A percentile compares a stretch with the other conserved stretches of the same genome.
phyloP scores from a whole-genome alignment of 192 early-diverging fungal genomes.

The Linderina pennispora region DNA sequence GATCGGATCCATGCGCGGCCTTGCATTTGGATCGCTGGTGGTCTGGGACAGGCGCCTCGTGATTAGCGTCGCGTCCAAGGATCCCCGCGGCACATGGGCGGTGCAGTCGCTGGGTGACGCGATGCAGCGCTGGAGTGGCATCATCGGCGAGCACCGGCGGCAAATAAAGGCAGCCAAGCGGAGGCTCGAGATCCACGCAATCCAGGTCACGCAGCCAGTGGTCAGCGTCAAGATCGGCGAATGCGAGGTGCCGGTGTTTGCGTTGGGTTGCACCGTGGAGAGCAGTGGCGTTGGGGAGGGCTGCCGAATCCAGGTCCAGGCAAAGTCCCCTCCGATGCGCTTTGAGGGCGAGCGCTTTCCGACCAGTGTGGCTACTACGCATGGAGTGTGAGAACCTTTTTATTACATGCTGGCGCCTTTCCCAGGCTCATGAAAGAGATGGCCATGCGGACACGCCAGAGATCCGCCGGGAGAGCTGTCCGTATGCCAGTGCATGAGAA shows the following conservation, averaged over 20 bases:
- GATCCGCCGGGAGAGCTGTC: too few species aligned
- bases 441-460: too few species aligned
- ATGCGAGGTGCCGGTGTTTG: conserved; percentile 6
- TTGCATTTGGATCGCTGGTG: conserved; percentile 4
- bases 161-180: conserved; percentile 1
- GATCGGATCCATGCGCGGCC: not conserved
- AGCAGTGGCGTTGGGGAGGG: too few species aligned
- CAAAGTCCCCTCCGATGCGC: too few species aligned
- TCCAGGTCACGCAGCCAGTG: conserved; percentile 21
- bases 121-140: conserved; percentile 1
- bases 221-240: conserved; percentile 4
- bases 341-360: too few species aligned
- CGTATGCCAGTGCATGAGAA: too few species aligned
- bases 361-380: too few species aligned
- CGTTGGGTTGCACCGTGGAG: conserved; percentile 13
- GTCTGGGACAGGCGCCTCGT: conserved; percentile 31
- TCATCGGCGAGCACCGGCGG: conserved; percentile 13
- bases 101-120: conserved; percentile 16
- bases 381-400: too few species aligned
- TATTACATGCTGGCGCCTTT: too few species aligned
- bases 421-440: too few species aligned
- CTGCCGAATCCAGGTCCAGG: too few species aligned
- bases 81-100: conserved; percentile 10
- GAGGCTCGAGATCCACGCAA: conserved; percentile 2
- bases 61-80: conserved; percentile 1